Conservation (phyloP, 202 grass and related monocot species). For the Brachypodium distachyon region DNA sequence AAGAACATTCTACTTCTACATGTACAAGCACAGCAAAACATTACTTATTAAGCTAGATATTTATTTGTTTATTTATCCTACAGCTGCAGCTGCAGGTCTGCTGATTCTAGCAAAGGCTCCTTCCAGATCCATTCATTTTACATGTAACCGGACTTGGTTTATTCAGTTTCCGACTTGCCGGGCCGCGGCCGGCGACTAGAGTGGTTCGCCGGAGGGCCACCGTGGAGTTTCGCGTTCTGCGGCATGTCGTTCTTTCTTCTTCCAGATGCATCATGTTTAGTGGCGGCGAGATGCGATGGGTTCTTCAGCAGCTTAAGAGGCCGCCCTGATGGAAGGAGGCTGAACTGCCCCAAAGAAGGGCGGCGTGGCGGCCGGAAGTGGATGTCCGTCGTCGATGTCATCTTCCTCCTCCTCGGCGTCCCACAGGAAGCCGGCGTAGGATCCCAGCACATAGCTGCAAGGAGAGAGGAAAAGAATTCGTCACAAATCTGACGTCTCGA, state of each 20-base stretch:
- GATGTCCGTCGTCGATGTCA: not conserved
- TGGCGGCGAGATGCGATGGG: not conserved
- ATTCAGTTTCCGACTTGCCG: not conserved
- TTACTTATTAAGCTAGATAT: not conserved
- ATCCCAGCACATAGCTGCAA: constrained; percentile 42
- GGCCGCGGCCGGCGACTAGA: not conserved
- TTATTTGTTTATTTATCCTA: constrained; percentile 1
- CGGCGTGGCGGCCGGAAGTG: not conserved
- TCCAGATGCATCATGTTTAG: not conserved
- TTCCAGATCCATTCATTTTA: constrained; percentile 17
- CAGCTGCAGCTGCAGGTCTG: not conserved
- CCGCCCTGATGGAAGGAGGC: constrained; percentile 22
- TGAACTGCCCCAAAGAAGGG: not conserved
- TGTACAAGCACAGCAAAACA: constrained; percentile 10
- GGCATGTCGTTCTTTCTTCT: not conserved
- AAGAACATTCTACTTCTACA: constrained; percentile 14
- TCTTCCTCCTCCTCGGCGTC: constrained; percentile 47
- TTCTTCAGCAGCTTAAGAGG: constrained; percentile 8
- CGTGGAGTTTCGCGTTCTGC: too few relatives aligned
- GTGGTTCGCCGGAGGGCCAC: not conserved
- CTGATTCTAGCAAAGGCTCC: not conserved
- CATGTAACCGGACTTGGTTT: not conserved
- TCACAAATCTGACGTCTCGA: not conserved
- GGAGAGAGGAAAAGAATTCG: not conserved
- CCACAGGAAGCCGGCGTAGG: constrained; percentile 65